Evolutionary conservation across 495 filamentous ascomycete species (phyloP).

Genomic region (Penicillium argentinense): DNA sequence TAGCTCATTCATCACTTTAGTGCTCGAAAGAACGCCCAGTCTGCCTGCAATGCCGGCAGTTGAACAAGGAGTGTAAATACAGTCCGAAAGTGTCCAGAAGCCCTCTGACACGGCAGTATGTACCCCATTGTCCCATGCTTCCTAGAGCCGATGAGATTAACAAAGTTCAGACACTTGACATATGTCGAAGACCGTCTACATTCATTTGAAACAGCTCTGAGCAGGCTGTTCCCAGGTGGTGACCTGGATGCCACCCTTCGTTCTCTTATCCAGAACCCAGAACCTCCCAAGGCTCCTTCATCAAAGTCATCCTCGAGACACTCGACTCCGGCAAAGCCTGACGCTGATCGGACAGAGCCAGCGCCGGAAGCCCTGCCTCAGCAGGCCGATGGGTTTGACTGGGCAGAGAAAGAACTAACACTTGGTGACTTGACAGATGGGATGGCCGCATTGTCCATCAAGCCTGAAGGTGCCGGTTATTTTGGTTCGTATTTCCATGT

Average conservation of each 20-base stretch:
- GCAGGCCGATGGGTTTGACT: conserved; percentile 54
- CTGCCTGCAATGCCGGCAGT: conserved; percentile 45
- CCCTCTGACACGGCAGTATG: conserved; percentile 49
- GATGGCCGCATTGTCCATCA: conserved; percentile 53
- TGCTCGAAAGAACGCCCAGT: conserved; percentile 50
- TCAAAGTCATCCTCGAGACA: conserved; percentile 42
- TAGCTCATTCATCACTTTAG: conserved; percentile 22
- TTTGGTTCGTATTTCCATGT: conserved; percentile 34
- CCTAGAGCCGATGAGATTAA: conserved; percentile 4
- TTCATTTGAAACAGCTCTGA: conserved; percentile 45
- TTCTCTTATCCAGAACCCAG: conserved; percentile 44
- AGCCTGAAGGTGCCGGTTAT: conserved; percentile 51
- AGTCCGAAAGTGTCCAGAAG: conserved; percentile 49
- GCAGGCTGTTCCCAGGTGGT: conserved; percentile 44
- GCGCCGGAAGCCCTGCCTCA: conserved; percentile 47
- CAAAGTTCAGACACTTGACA: conserved; percentile 43
- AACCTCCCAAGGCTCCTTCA: conserved; percentile 33
- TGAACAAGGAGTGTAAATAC: conserved; percentile 49
- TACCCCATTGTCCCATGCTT: not conserved
- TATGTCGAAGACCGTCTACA: conserved; percentile 51
- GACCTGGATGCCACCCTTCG: conserved; percentile 48
- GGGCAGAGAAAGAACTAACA: conserved; percentile 48
- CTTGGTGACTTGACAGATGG: conserved; percentile 49
- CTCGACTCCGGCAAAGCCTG: conserved; percentile 38
- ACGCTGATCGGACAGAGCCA: conserved; percentile 38